Percentiles rank a stretch among this genome's conserved stretches.
Evolutionary conservation across 2,329 filamentous ascomycete species (phyloP).

Genomic region (Pezicula radicicola): DNA sequence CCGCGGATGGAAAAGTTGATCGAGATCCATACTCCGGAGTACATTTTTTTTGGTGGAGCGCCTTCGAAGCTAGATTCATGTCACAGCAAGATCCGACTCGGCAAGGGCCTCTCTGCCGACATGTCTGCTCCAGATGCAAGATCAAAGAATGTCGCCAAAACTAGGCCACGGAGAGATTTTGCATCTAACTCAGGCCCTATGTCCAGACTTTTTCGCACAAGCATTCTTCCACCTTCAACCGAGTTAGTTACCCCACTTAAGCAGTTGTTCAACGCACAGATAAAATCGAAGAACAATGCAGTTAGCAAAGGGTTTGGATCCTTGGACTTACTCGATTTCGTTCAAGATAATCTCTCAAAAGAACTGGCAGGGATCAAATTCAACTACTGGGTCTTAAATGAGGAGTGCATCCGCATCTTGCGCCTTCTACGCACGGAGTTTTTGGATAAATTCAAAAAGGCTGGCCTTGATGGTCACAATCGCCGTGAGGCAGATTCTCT

Average conservation of each 20-base stretch:
- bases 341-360: neutral
- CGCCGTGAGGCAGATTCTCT: neutral
- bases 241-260: neutral
- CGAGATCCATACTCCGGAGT: neutral
- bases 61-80: neutral
- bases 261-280: neutral
- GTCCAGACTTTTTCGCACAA: neutral
- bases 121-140: neutral
- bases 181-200: neutral
- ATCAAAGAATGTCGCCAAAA: neutral
- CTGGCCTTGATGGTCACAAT: neutral
- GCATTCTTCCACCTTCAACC: neutral
- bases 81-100: neutral
- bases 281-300: neutral
- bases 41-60: neutral
- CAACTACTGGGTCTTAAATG: neutral
- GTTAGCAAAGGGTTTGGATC: neutral
- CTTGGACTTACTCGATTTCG: neutral
- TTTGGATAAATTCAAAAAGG: neutral
- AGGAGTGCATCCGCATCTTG: neutral
- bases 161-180: neutral
- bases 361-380: neutral
- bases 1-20: constrained; percentile 1
- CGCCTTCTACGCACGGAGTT: neutral
- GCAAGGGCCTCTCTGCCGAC: neutral